These are phyloP conservation scores for Xylariaceae sp. DNA, from an alignment of 2,329 filamentous ascomycete genomes.

Conservation along the genomic window DNA sequence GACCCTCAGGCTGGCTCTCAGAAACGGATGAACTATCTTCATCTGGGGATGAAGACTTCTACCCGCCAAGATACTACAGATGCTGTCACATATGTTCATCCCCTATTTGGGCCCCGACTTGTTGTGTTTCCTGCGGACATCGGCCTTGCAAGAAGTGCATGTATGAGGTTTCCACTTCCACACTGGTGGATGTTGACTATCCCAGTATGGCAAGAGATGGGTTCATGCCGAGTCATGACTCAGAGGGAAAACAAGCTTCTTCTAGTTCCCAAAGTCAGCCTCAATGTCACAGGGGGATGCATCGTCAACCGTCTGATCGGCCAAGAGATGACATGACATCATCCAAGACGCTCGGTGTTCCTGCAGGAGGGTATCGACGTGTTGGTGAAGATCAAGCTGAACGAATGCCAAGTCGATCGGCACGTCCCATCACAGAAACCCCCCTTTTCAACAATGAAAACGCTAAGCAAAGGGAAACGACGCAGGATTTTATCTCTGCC, in stretches of 20 bases:
- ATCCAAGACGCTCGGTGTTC: not conserved
- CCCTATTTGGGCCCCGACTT: conserved; percentile 34
- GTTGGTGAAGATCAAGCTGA: not conserved
- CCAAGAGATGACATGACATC: not conserved
- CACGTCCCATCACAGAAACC: conserved; percentile 19
- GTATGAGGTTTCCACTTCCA: conserved; percentile 31
- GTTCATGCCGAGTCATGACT: not conserved
- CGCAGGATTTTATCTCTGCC: not conserved
- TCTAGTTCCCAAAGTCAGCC: not conserved
- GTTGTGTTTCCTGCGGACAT: conserved; percentile 48
- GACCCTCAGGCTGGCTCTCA: conserved; percentile 43
- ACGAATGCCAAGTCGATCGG: conserved; percentile 1
- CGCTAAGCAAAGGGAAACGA: conserved; percentile 2
- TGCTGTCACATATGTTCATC: conserved; percentile 49
- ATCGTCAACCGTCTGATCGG: not conserved
- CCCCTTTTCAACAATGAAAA: conserved; percentile 26
- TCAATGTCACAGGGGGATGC: not conserved
- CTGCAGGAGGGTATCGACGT: not conserved
- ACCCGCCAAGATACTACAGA: conserved; percentile 29
- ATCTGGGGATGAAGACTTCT: conserved; percentile 33
- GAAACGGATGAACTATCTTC: conserved; percentile 34
- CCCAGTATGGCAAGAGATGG: conserved; percentile 13
- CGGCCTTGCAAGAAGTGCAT: conserved; percentile 45
- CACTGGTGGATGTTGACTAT: too few relatives aligned
- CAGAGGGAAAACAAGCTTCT: not conserved